Conservation (phyloP, 1,139 yeast genomes). For the Kurtzmaniella natalensis region DNA sequence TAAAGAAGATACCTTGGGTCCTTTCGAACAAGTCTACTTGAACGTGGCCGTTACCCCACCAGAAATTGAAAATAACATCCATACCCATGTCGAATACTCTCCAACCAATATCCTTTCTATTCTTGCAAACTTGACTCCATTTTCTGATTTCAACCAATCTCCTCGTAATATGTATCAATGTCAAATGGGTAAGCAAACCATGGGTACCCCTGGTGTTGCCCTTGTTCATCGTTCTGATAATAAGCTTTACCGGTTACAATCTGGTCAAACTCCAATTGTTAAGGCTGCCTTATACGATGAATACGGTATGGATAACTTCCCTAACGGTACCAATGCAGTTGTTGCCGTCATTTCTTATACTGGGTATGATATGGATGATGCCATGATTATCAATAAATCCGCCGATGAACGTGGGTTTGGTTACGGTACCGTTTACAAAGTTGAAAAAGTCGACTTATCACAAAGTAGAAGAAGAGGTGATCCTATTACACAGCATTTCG, state of each 20-base stretch:
- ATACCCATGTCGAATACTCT: slow-evolving; percentile 88
- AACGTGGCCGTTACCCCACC: slow-evolving; percentile 91
- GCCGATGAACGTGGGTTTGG: slow-evolving; percentile 98
- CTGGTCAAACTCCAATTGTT: slow-evolving; percentile 97
- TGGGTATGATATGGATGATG: slow-evolving; percentile 99
- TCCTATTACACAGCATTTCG: slow-evolving; percentile 91
- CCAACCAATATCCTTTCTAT: slow-evolving; percentile 94
- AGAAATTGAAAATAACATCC: slow-evolving; percentile 78
- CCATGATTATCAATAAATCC: slow-evolving; percentile 95
- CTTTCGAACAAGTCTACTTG: slow-evolving; percentile 97
- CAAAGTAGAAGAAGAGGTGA: slow-evolving; percentile 85
- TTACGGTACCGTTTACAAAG: slow-evolving; percentile 94
- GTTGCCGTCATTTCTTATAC: slow-evolving; percentile 98
- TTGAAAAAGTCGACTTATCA: slow-evolving; percentile 81
- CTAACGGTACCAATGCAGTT: slow-evolving; percentile 97
- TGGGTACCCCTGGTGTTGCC: slow-evolving; percentile 99
- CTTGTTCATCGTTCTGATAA: slow-evolving; percentile 90
- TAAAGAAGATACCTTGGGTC: slow-evolving; percentile 86
- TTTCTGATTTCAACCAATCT: slow-evolving; percentile 96
- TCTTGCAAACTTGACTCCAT: slow-evolving; percentile 76
- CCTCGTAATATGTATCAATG: slow-evolving; percentile 99
- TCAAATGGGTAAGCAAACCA: slow-evolving; percentile 99
- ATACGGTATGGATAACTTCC: slow-evolving; percentile 97
- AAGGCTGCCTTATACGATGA: slow-evolving; percentile 91
- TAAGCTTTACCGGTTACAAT: slow-evolving; percentile 85